Evolutionary conservation across 2,329 filamentous ascomycete species (phyloP).

Genomic region (Alternaria sp.): DNA sequence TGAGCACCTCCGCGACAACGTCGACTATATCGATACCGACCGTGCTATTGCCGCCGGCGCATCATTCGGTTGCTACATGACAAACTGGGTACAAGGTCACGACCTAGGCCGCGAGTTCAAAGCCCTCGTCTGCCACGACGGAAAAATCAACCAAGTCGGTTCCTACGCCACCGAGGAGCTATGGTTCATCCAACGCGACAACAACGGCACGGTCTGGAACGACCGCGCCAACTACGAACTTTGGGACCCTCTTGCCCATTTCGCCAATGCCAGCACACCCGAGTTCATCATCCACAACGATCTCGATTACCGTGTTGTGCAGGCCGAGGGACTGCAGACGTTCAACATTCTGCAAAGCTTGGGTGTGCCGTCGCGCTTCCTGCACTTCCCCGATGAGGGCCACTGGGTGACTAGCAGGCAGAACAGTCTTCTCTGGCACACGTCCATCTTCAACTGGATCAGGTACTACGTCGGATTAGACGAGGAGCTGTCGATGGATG

Average conservation of each 20-base stretch:
- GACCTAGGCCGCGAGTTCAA: slow-evolving; percentile 83
- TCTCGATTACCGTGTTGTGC: slow-evolving; percentile 86
- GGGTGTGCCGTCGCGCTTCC: slow-evolving; percentile 75
- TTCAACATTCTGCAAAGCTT: slow-evolving; percentile 85
- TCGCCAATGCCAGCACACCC: slow-evolving; percentile 79
- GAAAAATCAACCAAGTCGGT: slow-evolving; percentile 69
- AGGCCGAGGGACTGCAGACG: slow-evolving; percentile 80
- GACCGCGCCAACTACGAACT: slow-evolving; percentile 57
- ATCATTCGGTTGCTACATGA: slow-evolving; percentile 53
- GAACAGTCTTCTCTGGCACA: slow-evolving; percentile 89
- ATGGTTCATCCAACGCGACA: slow-evolving; percentile 59
- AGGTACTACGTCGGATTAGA: slow-evolving; percentile 41
- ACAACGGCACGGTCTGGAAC: slow-evolving; percentile 48
- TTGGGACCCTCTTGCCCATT: slow-evolving; percentile 64
- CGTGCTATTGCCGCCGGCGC: slow-evolving; percentile 78
- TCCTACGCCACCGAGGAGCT: slow-evolving; percentile 59
- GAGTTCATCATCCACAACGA: slow-evolving; percentile 88
- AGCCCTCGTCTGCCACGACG: slow-evolving; percentile 86
- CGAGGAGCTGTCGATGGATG: slow-evolving; percentile 37
- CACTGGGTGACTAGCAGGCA: slow-evolving; percentile 89
- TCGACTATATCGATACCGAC: slow-evolving; percentile 71
- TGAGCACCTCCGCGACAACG: slow-evolving; percentile 71
- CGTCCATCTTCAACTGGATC: slow-evolving; percentile 50
- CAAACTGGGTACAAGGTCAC: slow-evolving; percentile 88
- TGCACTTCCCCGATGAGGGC: slow-evolving; percentile 81